Evolutionary conservation across 805 yeast species (phyloP).

Genomic region (Phaffomyces antillensis): DNA sequence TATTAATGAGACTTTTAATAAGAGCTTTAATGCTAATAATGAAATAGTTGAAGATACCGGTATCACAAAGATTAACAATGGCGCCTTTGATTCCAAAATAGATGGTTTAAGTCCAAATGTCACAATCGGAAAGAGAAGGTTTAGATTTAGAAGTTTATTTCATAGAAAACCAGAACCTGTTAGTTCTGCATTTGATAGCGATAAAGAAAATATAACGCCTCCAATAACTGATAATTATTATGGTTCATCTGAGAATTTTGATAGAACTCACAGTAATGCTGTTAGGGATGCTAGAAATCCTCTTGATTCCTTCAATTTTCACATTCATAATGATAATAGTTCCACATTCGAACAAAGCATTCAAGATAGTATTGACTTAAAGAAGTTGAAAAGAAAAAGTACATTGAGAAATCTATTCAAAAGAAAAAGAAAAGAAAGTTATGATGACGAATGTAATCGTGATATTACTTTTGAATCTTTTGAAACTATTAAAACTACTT

Average conservation of each 20-base stretch:
- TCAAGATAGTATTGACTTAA: constrained; percentile 3
- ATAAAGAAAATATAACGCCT: constrained; percentile 5
- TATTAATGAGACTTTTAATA: constrained; percentile 1
- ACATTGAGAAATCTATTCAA: constrained; percentile 2
- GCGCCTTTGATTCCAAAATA: too few species aligned
- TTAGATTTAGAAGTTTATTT: constrained; percentile 4
- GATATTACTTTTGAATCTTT: neutral
- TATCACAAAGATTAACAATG: too few species aligned
- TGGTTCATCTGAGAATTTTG: constrained; percentile 1
- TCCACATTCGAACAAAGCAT: constrained; percentile 2
- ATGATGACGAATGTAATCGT: neutral
- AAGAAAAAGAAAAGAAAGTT: neutral
- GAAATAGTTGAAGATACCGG: neutral
- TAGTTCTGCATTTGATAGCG: neutral
- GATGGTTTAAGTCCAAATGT: neutral
- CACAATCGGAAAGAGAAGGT: neutral
- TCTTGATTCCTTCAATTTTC: neutral
- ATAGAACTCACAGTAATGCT: neutral
- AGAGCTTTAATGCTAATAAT: constrained; percentile 1
- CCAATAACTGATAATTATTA: constrained; percentile 1
- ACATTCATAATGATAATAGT: neutral
- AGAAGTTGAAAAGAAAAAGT: neutral
- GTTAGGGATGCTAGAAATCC: neutral
- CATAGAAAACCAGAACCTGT: constrained; percentile 1
- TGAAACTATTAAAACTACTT: neutral